Conservation (phyloP, 2,329 filamentous ascomycete genomes). For the Apiospora hydei region DNA sequence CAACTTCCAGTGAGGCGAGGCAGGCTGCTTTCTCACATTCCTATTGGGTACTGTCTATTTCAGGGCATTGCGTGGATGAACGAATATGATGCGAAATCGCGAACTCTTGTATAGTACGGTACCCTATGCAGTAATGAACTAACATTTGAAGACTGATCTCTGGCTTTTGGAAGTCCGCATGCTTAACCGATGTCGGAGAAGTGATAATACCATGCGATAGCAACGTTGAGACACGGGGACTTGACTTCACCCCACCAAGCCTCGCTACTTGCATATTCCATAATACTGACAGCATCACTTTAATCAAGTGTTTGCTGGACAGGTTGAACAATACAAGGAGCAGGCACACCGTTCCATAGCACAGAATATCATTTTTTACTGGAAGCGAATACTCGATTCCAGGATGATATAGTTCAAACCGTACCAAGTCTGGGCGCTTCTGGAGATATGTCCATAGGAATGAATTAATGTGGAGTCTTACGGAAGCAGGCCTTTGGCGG, state of each 20-base stretch:
- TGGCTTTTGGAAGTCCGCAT: neutral
- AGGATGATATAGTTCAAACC: neutral
- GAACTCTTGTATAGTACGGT: neutral
- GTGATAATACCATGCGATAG: neutral
- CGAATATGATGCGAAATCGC: neutral
- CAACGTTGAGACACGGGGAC: neutral
- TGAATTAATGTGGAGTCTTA: neutral
- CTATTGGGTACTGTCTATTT: neutral
- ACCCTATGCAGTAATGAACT: too few relatives aligned
- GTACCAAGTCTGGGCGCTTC: neutral
- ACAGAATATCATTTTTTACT: neutral
- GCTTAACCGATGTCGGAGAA: neutral
- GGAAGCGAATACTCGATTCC: neutral
- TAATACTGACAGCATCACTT: neutral
- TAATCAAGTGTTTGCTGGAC: neutral
- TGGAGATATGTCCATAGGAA: conserved; percentile 3
- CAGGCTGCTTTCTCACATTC: neutral
- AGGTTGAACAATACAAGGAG: neutral
- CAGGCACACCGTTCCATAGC: neutral
- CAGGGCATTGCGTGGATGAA: neutral
- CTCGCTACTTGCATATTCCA: neutral
- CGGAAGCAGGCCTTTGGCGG: neutral
- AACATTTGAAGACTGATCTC: neutral
- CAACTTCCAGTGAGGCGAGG: neutral
- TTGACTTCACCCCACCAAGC: neutral